Conservation (phyloP, 2,329 filamentous ascomycete genomes). For the Aspergillus piperis region DNA sequence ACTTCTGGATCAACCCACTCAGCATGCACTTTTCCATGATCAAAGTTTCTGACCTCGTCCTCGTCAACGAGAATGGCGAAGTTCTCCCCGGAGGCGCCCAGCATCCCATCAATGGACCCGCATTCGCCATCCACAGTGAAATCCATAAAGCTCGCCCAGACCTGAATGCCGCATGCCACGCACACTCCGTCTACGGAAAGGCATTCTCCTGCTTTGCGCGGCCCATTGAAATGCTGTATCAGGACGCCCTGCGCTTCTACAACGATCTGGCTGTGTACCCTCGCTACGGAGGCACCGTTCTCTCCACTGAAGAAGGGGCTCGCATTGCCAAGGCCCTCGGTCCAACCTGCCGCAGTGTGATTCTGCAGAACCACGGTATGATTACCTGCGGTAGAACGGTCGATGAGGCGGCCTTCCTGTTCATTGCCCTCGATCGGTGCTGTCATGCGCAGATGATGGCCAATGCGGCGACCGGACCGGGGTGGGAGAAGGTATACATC, state of each 20-base stretch:
- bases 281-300: constrained; percentile 42
- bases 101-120: constrained; percentile 47
- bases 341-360: constrained; percentile 57
- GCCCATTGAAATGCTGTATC: constrained; percentile 48
- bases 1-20: constrained; percentile 19
- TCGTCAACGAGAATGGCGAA: constrained; percentile 47
- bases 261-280: constrained; percentile 39
- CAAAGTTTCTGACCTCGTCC: constrained; percentile 46
- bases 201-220: constrained; percentile 48
- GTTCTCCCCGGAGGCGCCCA: constrained; percentile 44
- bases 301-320: constrained; percentile 64
- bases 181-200: constrained; percentile 49
- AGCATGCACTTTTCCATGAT: constrained; percentile 47
- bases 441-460: constrained; percentile 68
- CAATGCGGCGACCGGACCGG: constrained; percentile 63
- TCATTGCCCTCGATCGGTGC: constrained; percentile 67
- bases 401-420: constrained; percentile 72
- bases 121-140: constrained; percentile 50
- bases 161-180: constrained; percentile 49
- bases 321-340: constrained; percentile 66
- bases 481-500: constrained; percentile 55
- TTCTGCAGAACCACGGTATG: constrained; percentile 72
- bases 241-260: constrained; percentile 63
- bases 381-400: constrained; percentile 71
- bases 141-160: constrained; percentile 58